Percentiles rank a stretch among this genome's conserved stretches.
Evolutionary conservation across 177 flowering plant species (phyloP).

Genomic region (Telopea speciosissima): DNA sequence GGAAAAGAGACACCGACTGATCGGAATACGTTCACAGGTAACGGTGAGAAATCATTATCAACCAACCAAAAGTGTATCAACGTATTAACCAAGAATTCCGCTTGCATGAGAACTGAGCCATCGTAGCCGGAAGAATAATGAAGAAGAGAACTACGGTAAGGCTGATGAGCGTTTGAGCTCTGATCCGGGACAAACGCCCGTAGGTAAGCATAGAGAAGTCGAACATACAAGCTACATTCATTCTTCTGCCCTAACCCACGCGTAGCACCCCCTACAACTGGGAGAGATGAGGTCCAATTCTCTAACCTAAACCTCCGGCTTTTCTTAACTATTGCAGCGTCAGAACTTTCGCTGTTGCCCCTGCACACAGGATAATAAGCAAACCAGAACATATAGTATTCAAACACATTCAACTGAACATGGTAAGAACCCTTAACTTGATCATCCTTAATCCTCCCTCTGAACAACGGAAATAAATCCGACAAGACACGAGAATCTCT

Average conservation of each 20-base stretch:
- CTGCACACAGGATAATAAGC: conserved; percentile 79
- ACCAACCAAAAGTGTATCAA: conserved; percentile 71
- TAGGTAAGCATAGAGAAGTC: conserved; percentile 68
- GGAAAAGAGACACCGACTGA: conserved; percentile 47
- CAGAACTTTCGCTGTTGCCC: conserved; percentile 40
- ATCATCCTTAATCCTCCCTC: conserved; percentile 46
- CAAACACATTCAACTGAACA: conserved; percentile 72
- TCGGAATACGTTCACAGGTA: conserved; percentile 36
- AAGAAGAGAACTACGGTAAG: conserved; percentile 64
- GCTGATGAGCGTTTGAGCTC: conserved; percentile 42
- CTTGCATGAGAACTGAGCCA: conserved; percentile 29
- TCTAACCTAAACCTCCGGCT: conserved; percentile 45
- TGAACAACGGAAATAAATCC: conserved; percentile 60
- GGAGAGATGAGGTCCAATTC: conserved; percentile 62
- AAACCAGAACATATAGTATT: conserved; percentile 87
- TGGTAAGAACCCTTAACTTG: conserved; percentile 35
- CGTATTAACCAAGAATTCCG: conserved; percentile 61
- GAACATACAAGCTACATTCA: conserved; percentile 41
- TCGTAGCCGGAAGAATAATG: conserved; percentile 45
- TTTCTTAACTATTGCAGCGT: conserved; percentile 19
- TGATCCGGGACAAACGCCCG: conserved; percentile 48
- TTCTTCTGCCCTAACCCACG: conserved; percentile 30
- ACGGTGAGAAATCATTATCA: conserved; percentile 80
- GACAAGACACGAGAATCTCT: conserved; percentile 34
- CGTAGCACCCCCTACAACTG: conserved; percentile 34